Conservation (phyloP, 192 early-diverging fungal species). For the Entomortierella chlamydospora region DNA sequence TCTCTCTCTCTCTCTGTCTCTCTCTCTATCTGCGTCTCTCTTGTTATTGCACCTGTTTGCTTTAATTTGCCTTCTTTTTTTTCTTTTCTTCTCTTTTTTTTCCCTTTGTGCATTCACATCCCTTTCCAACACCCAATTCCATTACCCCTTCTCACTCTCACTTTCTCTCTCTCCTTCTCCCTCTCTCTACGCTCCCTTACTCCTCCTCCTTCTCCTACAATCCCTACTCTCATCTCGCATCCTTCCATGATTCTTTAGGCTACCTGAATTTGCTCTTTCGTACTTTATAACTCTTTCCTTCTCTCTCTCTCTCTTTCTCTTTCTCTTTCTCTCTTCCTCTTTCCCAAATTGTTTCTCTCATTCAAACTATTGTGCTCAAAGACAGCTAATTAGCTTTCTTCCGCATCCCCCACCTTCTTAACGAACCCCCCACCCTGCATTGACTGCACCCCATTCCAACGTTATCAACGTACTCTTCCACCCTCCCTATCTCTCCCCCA, state of each 20-base stretch:
- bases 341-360: no score
- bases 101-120: not conserved
- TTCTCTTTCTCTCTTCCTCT: no score
- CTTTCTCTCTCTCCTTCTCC: not conserved
- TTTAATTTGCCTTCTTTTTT: not conserved
- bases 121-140: not conserved
- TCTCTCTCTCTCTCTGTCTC: not conserved
- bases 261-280: no score
- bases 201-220: not conserved
- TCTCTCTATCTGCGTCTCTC: not conserved
- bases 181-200: not conserved
- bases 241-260: not conserved
- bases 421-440: conserved; percentile 26
- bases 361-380: not conserved
- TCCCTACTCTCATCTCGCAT: not conserved
- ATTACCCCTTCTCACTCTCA: not conserved
- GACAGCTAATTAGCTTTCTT: not conserved
- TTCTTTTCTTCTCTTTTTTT: not conserved
- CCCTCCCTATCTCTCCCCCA: not conserved
- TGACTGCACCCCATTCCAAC: conserved; percentile 23
- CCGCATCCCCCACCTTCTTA: not conserved
- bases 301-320: no score
- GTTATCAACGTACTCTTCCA: not conserved
- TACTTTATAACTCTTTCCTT: no score
- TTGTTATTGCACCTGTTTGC: no score